Percentiles rank a stretch among this genome's conserved stretches.
These are phyloP conservation scores for Tolypocladium tropicale DNA, from an alignment of 2,329 filamentous ascomycete genomes.

Conservation along the genomic window DNA sequence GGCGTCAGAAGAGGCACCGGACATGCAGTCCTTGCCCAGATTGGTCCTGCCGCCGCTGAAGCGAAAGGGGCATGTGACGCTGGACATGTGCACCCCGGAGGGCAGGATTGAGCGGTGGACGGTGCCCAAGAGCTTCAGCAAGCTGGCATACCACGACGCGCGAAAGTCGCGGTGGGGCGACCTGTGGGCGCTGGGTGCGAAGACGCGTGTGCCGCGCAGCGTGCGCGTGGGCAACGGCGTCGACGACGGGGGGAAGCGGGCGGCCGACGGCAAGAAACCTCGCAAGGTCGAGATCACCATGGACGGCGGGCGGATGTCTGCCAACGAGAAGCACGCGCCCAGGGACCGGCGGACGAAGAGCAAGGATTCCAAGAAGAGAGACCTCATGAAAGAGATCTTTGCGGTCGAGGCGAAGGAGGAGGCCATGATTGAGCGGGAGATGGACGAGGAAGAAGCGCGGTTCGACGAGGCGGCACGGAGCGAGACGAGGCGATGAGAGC, in stretches of 20 bases:
- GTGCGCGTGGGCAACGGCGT: conserved; percentile 47
- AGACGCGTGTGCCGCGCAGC: conserved; percentile 59
- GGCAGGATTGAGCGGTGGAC: conserved; percentile 90
- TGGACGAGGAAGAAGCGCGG: conserved; percentile 20
- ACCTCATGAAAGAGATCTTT: conserved; percentile 29
- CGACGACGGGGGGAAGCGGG: conserved; percentile 36
- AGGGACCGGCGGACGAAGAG: conserved; percentile 30
- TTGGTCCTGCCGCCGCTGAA: conserved; percentile 75
- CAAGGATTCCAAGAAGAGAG: conserved; percentile 24
- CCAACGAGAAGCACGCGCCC: conserved; percentile 25
- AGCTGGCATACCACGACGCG: conserved; percentile 81
- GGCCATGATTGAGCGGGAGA: conserved; percentile 16
- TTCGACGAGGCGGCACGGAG: conserved; percentile 3
- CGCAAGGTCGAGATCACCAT: conserved; percentile 25
- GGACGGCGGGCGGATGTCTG: conserved; percentile 25
- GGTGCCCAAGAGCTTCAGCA: conserved; percentile 71
- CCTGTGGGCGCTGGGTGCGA: conserved; percentile 89
- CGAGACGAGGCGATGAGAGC: background rate
- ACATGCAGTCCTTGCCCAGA: conserved; percentile 66
- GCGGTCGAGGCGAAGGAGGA: conserved; percentile 23
- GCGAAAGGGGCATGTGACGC: conserved; percentile 72
- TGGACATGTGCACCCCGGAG: conserved; percentile 83
- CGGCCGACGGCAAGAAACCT: conserved; percentile 27
- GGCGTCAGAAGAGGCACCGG: conserved; percentile 27
- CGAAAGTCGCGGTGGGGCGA: conserved; percentile 88